Conservation (phyloP, 441 rosid genomes). For the Populus hybrid region DNA sequence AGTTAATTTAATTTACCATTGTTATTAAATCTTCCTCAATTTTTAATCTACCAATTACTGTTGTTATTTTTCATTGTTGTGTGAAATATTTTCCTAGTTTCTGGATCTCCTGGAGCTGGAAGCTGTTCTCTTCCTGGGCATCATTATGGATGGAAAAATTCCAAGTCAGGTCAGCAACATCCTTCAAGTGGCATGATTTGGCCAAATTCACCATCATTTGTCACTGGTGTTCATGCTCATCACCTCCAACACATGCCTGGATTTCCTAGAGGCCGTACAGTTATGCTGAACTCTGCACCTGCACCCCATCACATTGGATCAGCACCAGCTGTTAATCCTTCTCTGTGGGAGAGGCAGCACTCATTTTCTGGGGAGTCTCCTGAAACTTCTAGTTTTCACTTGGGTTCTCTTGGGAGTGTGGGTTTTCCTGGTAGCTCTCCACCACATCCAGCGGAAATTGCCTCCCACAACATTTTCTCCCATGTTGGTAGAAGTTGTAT, state of each 20-base stretch:
- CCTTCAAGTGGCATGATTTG: conserved; percentile 46
- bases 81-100: conserved; percentile 32
- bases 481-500: conserved; percentile 40
- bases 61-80: not conserved
- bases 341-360: conserved; percentile 58
- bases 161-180: conserved; percentile 37
- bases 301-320: conserved; percentile 61
- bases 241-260: conserved; percentile 43
- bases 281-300: conserved; percentile 39
- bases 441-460: conserved; percentile 45
- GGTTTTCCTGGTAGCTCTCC: conserved; percentile 46
- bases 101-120: conserved; percentile 48
- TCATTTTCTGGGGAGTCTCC: conserved; percentile 48
- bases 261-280: conserved; percentile 46
- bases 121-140: conserved; percentile 42
- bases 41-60: conserved; percentile 5
- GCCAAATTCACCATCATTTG: conserved; percentile 56
- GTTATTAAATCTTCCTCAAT: not conserved
- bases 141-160: conserved; percentile 46
- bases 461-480: conserved; percentile 41
- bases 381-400: conserved; percentile 48
- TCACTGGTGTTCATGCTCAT: conserved; percentile 41
- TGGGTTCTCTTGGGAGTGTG: conserved; percentile 51
- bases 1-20: not conserved
- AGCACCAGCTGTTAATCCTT: conserved; percentile 54